Evolutionary conservation across 2,329 filamentous ascomycete species (phyloP).

Genomic region (Chrysosporium keratinophilum): DNA sequence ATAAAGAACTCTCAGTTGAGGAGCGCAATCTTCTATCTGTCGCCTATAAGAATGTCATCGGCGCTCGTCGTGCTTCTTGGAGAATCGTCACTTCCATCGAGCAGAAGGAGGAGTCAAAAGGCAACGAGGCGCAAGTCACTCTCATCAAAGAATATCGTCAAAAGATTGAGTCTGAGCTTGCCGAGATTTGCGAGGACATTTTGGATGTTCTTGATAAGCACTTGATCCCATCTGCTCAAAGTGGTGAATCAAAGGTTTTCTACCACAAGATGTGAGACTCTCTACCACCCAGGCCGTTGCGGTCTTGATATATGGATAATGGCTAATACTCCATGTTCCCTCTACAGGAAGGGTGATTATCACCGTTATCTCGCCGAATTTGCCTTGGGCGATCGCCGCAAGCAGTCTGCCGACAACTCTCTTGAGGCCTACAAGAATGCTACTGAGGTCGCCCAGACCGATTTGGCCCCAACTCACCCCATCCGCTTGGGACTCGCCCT

Average conservation of each 20-base stretch:
- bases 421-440: slow-evolving; percentile 95
- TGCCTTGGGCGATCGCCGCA: slow-evolving; percentile 86
- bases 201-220: slow-evolving; percentile 88
- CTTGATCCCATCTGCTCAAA: slow-evolving; percentile 87
- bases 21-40: slow-evolving; percentile 96
- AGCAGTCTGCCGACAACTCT: slow-evolving; percentile 84
- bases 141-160: slow-evolving; percentile 97
- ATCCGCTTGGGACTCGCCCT: slow-evolving; percentile 85
- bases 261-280: slow-evolving; percentile 91
- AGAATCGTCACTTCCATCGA: slow-evolving; percentile 97
- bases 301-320: slow-evolving; percentile 7
- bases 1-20: slow-evolving; percentile 75
- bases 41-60: slow-evolving; percentile 98
- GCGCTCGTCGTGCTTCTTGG: slow-evolving; percentile 92
- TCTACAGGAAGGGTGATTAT: slow-evolving; percentile 91
- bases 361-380: slow-evolving; percentile 98
- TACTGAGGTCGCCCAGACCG: slow-evolving; percentile 79
- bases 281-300: too few relatives aligned
- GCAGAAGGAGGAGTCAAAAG: slow-evolving; percentile 99
- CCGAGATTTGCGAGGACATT: slow-evolving; percentile 96
- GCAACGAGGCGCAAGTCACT: slow-evolving; percentile 78
- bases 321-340: not conserved
- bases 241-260: slow-evolving; percentile 97
- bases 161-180: slow-evolving; percentile 95
- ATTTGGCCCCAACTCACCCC: slow-evolving; percentile 82